Percentiles rank a stretch among this genome's conserved stretches.
Conservation (phyloP, 2,329 filamentous ascomycete genomes). For the Microsporum audouinii region DNA sequence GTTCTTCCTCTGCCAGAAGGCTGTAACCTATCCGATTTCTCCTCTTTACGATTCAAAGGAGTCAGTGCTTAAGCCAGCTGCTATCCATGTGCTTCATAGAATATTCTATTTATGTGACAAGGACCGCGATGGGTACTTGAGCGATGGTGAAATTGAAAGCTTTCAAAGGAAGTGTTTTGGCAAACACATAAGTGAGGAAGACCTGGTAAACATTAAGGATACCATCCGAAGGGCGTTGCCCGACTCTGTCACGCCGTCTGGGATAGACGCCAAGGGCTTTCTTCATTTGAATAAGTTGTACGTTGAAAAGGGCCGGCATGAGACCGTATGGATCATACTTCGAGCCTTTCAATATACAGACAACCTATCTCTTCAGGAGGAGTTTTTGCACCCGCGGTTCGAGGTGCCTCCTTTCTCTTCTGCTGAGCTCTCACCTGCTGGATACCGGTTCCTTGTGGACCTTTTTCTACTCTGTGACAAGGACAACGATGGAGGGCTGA, state of each 20-base stretch:
- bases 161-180: constrained; percentile 91
- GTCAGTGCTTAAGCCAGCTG: constrained; percentile 71
- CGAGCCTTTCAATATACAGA: constrained; percentile 94
- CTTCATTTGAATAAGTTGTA: constrained; percentile 89
- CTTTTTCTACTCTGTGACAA: constrained; percentile 91
- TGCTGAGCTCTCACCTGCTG: constrained; percentile 82
- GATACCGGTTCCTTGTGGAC: constrained; percentile 96
- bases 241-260: constrained; percentile 51
- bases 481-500: constrained; percentile 91
- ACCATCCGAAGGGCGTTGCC: constrained; percentile 63
- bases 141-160: constrained; percentile 77
- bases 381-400: constrained; percentile 82
- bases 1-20: constrained; percentile 96
- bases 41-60: constrained; percentile 97
- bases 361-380: constrained; percentile 81
- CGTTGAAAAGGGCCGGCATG: constrained; percentile 91
- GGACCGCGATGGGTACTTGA: constrained; percentile 87
- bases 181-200: constrained; percentile 67
- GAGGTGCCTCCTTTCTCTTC: constrained; percentile 88
- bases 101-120: constrained; percentile 96
- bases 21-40: constrained; percentile 91
- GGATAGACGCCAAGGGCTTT: constrained; percentile 74
- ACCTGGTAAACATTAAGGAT: constrained; percentile 81
- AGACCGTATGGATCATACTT: constrained; percentile 96
- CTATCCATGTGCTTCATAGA: constrained; percentile 70